Percentiles rank a stretch among this genome's conserved stretches.
Evolutionary conservation across 345 rosid genomes (phyloP).

Genomic region (Xanthoceras sorbifolium): DNA sequence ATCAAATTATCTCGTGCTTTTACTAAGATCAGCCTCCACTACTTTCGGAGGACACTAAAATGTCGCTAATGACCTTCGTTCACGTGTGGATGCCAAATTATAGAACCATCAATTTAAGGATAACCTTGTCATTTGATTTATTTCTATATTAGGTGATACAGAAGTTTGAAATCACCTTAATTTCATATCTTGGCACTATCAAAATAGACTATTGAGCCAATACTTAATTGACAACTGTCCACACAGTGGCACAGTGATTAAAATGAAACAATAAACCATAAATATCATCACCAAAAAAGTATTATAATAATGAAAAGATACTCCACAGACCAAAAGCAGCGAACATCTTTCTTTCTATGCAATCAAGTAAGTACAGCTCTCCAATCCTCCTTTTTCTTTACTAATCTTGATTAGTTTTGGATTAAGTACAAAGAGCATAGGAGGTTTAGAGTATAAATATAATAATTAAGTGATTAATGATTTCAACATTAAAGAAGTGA

Average conservation of each 20-base stretch:
- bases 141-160: neutral
- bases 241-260: neutral
- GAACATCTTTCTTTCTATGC: neutral
- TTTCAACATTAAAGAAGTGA: neutral
- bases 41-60: neutral
- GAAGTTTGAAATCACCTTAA: too few species aligned
- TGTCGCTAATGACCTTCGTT: constrained; percentile 16
- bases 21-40: neutral
- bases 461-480: constrained; percentile 14
- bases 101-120: neutral
- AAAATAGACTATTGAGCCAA: neutral
- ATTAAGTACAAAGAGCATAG: constrained; percentile 4
- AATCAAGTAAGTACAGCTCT: neutral
- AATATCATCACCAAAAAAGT: neutral
- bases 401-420: constrained; percentile 4
- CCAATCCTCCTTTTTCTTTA: neutral
- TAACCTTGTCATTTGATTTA: neutral
- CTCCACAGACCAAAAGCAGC: neutral
- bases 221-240: constrained; percentile 3
- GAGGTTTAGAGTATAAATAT: neutral
- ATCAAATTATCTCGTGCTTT: neutral
- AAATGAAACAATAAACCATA: neutral
- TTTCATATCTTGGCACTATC: too few species aligned
- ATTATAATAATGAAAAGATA: neutral
- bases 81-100: neutral